Evolutionary conservation across 2,329 filamentous ascomycete genomes (phyloP).

Genomic region (Cladophialophora bantiana): DNA sequence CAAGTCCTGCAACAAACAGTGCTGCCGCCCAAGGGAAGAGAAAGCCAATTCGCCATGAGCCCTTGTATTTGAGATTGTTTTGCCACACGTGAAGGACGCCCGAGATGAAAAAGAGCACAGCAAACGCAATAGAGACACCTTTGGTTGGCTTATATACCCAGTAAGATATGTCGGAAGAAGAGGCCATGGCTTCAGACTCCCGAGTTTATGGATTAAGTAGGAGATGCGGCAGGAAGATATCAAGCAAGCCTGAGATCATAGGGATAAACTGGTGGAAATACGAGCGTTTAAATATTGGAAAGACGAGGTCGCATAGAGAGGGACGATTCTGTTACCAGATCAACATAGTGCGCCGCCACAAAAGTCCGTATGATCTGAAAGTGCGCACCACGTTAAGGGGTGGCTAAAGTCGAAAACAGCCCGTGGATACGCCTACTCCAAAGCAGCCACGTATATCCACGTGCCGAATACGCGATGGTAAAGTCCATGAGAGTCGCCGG

Average conservation of each 20-base stretch:
- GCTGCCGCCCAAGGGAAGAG: constrained; percentile 52
- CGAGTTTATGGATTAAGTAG: background rate
- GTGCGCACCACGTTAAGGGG: constrained; percentile 5
- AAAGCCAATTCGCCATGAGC: constrained; percentile 51
- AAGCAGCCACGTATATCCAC: constrained; percentile 18
- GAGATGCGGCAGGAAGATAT: background rate
- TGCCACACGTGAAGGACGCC: constrained; percentile 50
- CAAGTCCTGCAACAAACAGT: constrained; percentile 51
- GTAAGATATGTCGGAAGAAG: constrained; percentile 33
- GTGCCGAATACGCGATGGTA: constrained; percentile 2
- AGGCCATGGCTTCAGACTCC: background rate
- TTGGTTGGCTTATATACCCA: constrained; percentile 54
- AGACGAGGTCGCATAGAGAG: background rate
- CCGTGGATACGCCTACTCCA: constrained; percentile 7
- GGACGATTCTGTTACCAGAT: background rate
- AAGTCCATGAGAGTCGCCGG: background rate
- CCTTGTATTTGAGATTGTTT: constrained; percentile 48
- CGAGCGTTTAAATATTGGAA: constrained; percentile 6
- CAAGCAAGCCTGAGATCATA: background rate
- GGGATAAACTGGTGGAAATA: background rate
- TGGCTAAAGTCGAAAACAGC: constrained; percentile 3
- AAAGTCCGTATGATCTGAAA: background rate
- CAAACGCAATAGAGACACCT: constrained; percentile 51
- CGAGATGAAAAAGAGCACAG: constrained; percentile 50
- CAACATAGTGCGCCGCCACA: background rate